phyloP scores from a whole-genome alignment of 2,329 filamentous ascomycete genomes.

The Aschersonia sp. region DNA sequence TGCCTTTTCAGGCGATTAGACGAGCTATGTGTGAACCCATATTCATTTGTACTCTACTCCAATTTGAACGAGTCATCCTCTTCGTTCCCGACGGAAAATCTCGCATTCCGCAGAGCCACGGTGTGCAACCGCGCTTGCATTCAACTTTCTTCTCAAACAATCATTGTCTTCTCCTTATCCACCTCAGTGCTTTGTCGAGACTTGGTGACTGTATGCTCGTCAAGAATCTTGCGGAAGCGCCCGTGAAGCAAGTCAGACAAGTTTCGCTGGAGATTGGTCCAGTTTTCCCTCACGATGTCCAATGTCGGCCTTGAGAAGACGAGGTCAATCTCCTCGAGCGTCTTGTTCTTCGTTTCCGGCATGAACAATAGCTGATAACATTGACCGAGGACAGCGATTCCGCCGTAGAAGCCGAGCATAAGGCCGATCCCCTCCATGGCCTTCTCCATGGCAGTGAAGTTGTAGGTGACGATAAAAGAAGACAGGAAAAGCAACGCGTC shows the following conservation, averaged over 20 bases:
- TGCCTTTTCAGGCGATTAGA: too few species aligned
- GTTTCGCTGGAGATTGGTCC: constrained; percentile 18
- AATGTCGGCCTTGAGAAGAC: constrained; percentile 50
- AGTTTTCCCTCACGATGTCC: constrained; percentile 47
- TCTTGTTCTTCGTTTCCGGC: constrained; percentile 58
- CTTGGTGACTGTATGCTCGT: constrained; percentile 7
- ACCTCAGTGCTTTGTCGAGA: constrained; percentile 5
- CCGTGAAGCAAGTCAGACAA: constrained; percentile 10
- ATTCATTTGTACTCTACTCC: too few species aligned
- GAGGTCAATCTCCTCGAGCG: constrained; percentile 56
- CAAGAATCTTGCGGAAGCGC: constrained; percentile 11
- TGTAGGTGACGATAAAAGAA: constrained; percentile 62
- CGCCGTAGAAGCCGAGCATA: constrained; percentile 57
- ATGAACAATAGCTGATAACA: constrained; percentile 62
- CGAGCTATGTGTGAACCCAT: too few species aligned
- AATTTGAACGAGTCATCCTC: too few species aligned
- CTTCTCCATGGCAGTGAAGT: constrained; percentile 55
- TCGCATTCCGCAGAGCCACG: background rate
- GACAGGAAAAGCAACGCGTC: constrained; percentile 55
- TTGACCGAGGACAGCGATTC: constrained; percentile 56
- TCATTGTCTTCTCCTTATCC: constrained; percentile 3
- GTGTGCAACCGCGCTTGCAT: background rate
- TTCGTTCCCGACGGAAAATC: too few species aligned
- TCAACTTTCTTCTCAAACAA: background rate
- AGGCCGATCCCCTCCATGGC: constrained; percentile 54